These are phyloP conservation scores for Hericium alpestre DNA, from an alignment of 768 basidiomycete species.

Conservation along the genomic window DNA sequence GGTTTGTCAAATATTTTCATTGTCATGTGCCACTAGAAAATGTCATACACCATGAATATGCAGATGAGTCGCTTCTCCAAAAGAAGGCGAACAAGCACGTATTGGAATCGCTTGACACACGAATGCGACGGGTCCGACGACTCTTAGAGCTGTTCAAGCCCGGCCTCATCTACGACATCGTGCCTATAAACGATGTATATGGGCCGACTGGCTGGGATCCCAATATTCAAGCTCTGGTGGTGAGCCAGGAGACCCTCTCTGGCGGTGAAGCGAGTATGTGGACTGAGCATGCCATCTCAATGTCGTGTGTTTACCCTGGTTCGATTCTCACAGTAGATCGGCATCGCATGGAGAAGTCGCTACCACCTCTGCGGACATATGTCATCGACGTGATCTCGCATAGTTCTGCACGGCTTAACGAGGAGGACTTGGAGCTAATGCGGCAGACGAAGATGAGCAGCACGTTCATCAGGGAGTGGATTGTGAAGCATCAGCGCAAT, in stretches of 20 bases:
- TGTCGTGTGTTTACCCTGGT: too few species aligned
- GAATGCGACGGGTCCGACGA: conserved; percentile 45
- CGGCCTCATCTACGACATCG: conserved; percentile 52
- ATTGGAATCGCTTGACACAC: conserved; percentile 48
- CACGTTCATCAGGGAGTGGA: conserved; percentile 86
- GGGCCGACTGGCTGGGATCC: conserved; percentile 86
- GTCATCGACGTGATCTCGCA: conserved; percentile 87
- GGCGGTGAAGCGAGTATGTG: conserved; percentile 61
- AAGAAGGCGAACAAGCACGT: conserved; percentile 64
- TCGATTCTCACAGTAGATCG: conserved; percentile 42
- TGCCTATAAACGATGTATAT: conserved; percentile 73
- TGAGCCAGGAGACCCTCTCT: conserved; percentile 76
- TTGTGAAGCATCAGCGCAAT: conserved; percentile 30
- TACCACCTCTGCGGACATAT: conserved; percentile 56
- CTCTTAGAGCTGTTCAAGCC: conserved; percentile 71
- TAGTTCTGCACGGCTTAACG: conserved; percentile 44
- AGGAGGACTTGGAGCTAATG: conserved; percentile 56
- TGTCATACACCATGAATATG: not conserved
- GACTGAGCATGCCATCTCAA: not conserved
- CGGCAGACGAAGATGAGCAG: conserved; percentile 88
- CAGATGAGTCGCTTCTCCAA: conserved; percentile 60
- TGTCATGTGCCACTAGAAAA: not conserved
- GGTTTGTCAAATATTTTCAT: conserved; percentile 33
- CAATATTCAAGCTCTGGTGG: conserved; percentile 84
- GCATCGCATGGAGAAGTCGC: conserved; percentile 39